A percentile compares a stretch with the other conserved stretches of the same genome.
phyloP scores from a whole-genome alignment of 768 basidiomycete species.

The Leccinum boreale region DNA sequence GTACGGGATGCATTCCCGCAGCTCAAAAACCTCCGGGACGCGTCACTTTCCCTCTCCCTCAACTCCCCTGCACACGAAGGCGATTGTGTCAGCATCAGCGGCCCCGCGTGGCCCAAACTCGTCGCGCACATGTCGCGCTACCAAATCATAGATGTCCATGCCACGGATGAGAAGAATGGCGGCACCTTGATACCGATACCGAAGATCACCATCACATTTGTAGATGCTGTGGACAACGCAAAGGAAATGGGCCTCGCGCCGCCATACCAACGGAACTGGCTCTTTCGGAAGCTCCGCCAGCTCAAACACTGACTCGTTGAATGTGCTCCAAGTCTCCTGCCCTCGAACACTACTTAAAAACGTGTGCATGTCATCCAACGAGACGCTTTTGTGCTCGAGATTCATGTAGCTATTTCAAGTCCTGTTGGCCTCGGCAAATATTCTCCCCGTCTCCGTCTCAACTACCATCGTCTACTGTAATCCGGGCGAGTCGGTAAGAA shows the following conservation, averaged over 20 bases:
- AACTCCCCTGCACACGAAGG: conserved; percentile 31
- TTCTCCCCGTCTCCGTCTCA: background rate
- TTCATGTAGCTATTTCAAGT: background rate
- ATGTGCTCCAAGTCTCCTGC: background rate
- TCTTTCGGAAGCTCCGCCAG: conserved; percentile 11
- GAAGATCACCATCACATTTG: conserved; percentile 27
- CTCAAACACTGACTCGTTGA: background rate
- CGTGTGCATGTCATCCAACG: background rate
- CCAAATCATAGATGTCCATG: conserved; percentile 45
- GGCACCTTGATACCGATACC: conserved; percentile 17
- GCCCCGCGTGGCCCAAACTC: conserved; percentile 47
- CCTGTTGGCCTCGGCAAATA: background rate
- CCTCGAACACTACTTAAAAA: background rate
- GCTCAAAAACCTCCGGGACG: conserved; percentile 36
- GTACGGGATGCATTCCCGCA: conserved; percentile 48
- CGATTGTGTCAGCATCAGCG: conserved; percentile 47
- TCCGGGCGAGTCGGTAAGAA: background rate
- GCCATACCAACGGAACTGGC: conserved; percentile 31
- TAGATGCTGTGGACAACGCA: conserved; percentile 12
- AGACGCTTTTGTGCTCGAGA: background rate
- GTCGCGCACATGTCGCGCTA: conserved; percentile 40
- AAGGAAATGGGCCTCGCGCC: conserved; percentile 32
- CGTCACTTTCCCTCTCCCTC: conserved; percentile 45
- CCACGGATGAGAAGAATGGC: conserved; percentile 7
- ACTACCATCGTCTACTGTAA: background rate